These are phyloP conservation scores for Penicillium vulpinum DNA, from an alignment of 2,329 filamentous ascomycete genomes.

Conservation along the genomic window DNA sequence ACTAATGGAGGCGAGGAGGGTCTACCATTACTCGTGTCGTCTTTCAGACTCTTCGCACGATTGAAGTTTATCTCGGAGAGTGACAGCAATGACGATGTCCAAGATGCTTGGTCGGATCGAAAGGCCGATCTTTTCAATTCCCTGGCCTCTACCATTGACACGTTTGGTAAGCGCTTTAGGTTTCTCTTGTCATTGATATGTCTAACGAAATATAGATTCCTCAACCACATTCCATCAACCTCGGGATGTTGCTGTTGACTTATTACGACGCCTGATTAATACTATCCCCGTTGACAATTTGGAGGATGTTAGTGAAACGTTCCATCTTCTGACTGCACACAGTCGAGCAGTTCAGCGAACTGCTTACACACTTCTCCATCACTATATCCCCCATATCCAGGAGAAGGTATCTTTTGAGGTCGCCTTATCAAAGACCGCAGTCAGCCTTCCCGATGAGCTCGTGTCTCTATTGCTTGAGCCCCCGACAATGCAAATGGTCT, in stretches of 20 bases:
- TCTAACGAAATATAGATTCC: conserved; percentile 38
- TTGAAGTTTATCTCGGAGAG: conserved; percentile 60
- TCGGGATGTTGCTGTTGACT: conserved; percentile 70
- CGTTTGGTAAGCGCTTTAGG: conserved; percentile 36
- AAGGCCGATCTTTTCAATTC: conserved; percentile 60
- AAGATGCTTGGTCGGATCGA: conserved; percentile 68
- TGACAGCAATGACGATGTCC: conserved; percentile 81
- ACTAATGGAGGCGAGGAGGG: conserved; percentile 50
- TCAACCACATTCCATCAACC: conserved; percentile 63
- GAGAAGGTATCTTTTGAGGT: conserved; percentile 79
- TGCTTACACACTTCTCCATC: conserved; percentile 77
- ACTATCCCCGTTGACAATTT: conserved; percentile 64
- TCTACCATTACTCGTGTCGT: conserved; percentile 67
- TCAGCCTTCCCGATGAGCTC: conserved; percentile 77
- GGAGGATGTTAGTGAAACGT: conserved; percentile 67
- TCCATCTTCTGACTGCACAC: conserved; percentile 71
- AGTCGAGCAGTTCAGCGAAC: conserved; percentile 75
- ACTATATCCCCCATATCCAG: conserved; percentile 73
- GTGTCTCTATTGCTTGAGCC: conserved; percentile 79
- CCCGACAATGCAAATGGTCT: conserved; percentile 68
- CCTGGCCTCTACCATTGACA: conserved; percentile 44
- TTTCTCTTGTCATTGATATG: conserved; percentile 3
- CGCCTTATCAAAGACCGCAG: conserved; percentile 55
- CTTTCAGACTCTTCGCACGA: conserved; percentile 67
- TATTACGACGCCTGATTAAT: conserved; percentile 69